Evolutionary conservation across 2,329 filamentous ascomycete genomes (phyloP).

Genomic region (Cryphonectria naterciae): DNA sequence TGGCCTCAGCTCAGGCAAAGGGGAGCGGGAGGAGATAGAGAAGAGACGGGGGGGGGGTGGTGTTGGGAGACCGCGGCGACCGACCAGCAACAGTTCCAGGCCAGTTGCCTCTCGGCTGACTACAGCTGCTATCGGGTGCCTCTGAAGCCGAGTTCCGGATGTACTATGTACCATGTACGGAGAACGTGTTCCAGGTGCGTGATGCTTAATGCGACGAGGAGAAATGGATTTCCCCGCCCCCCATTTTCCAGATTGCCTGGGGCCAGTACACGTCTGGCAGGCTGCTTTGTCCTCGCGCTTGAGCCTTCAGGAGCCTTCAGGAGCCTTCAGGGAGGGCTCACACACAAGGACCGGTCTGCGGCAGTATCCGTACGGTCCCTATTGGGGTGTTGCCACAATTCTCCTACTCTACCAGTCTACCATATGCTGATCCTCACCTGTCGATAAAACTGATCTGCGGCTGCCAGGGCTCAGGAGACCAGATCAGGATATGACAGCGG

Average conservation of each 20-base stretch:
- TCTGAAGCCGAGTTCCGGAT: neutral
- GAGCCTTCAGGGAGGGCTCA: neutral
- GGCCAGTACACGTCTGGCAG: neutral
- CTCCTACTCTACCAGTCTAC: constrained; percentile 1
- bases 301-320: neutral
- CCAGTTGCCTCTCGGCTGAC: neutral
- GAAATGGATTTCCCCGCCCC: neutral
- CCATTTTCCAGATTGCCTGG: neutral
- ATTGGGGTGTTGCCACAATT: neutral
- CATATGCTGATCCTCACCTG: constrained; percentile 6
- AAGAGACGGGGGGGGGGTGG: neutral
- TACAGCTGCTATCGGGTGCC: neutral
- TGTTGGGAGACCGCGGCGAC: neutral
- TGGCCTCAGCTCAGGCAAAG: neutral
- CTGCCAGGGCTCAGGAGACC: neutral
- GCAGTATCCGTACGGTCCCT: neutral
- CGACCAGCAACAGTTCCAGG: neutral
- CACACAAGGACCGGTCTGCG: neutral
- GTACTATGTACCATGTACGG: neutral
- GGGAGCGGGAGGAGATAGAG: too few relatives aligned
- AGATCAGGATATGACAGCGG: constrained; percentile 7
- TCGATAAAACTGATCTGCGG: neutral
- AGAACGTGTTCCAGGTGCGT: neutral
- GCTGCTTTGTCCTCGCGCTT: neutral
- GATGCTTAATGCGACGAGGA: neutral